Base-by-base conservation (phyloP, 352 stramenopile genomes). In the Globisporangium nodosum region DNA sequence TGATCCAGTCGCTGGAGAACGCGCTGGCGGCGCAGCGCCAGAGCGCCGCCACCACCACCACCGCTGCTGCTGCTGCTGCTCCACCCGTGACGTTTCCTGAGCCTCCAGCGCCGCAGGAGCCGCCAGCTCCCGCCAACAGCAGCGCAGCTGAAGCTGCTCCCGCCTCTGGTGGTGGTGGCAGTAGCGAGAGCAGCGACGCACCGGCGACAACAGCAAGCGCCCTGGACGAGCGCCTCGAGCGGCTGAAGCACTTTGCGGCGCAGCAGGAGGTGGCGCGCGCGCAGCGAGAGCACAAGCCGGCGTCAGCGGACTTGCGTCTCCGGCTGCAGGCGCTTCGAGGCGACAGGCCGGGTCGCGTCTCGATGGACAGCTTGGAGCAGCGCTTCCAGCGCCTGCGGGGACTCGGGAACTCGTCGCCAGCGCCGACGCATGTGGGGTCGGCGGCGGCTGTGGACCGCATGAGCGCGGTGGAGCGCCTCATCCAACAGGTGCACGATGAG, bases 401-500 rank as follows among this genome's bases (percentile, higher is more conserved):
- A 6, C 16, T 15, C n/a, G 60, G 62, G 20, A 16, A 16, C 12
- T 16, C 20, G 20, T 30, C 45, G 8, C 8, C n/a, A 24, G 11
- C 45, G 45, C 21, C 11, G 18, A 13, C 45, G n/a, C 9, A 13
- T 0, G n/a, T 33, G 30, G 42, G 37, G 3, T 18, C 21, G 20
- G 7, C 8, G n/a, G 7, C 8, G n/a, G 16, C 5, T 16, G 20
- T 51, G 16, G 59, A 59, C 0, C 40, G 49, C 31, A 69, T 71
- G 50, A 69, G 48, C 33, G 54, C 63, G 0, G 72, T 76, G 39
- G 69, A 81, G 27, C 61, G 65, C 18, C 75, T 90, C 54, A 76
- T 90, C 54, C 73, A 77, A 49, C 76, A 87, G 52, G 76, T 73
- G 35, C 66, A 74, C 47, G 81, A 90, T 27, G 81, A 90, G 50